Evolutionary conservation across 805 yeast species (phyloP).

Genomic region (Grigorovia humatica): DNA sequence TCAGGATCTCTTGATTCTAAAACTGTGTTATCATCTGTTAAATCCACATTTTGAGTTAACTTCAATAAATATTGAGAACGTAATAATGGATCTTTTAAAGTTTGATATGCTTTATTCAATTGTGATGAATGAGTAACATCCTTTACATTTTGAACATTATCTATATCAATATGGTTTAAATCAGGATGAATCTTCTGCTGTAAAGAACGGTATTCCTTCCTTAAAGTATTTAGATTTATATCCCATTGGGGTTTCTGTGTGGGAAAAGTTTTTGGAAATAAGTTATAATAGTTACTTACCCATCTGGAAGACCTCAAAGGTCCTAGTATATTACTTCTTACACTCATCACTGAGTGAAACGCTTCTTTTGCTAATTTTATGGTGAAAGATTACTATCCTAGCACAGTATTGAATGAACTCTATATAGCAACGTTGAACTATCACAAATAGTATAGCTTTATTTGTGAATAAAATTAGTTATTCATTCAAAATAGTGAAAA

Average conservation of each 20-base stretch:
- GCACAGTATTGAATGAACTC: too few species aligned
- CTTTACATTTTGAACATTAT: conserved; percentile 3
- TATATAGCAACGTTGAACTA: too few species aligned
- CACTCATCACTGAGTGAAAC: too few species aligned
- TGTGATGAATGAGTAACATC: conserved; percentile 33
- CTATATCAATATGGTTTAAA: conserved; percentile 20
- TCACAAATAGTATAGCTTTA: neutral
- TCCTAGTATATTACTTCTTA: neutral
- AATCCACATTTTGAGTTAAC: conserved; percentile 38
- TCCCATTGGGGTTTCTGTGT: conserved; percentile 58
- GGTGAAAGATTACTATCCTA: too few species aligned
- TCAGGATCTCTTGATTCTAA: conserved; percentile 38
- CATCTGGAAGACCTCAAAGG: conserved; percentile 1
- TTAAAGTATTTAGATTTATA: conserved; percentile 43
- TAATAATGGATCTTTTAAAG: conserved; percentile 56
- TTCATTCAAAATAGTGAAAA: too few species aligned
- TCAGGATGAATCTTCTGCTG: conserved; percentile 85
- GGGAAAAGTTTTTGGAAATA: conserved; percentile 72
- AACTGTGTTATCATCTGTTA: conserved; percentile 45
- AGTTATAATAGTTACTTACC: conserved; percentile 37
- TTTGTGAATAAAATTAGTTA: neutral
- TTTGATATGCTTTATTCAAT: conserved; percentile 69
- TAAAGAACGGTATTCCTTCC: conserved; percentile 63
- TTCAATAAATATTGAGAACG: conserved; percentile 55
- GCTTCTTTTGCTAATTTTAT: too few species aligned